These are phyloP conservation scores for Lichtheimia corymbifera DNA, from an alignment of 371 early-diverging fungal genomes.

Conservation along the genomic window DNA sequence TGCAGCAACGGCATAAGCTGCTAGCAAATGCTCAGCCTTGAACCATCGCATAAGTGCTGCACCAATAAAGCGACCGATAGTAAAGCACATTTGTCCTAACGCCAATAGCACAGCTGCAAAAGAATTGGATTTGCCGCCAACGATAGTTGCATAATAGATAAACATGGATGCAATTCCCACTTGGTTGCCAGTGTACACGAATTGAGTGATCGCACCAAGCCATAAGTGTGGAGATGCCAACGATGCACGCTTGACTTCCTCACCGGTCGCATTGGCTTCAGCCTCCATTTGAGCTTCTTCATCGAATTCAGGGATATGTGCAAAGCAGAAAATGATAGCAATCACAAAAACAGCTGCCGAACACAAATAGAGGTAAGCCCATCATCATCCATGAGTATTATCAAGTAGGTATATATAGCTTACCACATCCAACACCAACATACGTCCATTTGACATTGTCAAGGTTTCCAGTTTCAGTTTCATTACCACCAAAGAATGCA, in stretches of 20 bases:
- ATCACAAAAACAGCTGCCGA: conserved; percentile 35
- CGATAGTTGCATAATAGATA: conserved; percentile 38
- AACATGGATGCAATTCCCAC: conserved; percentile 48
- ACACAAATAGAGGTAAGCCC: neutral
- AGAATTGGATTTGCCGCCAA: conserved; percentile 33
- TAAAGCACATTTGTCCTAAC: conserved; percentile 42
- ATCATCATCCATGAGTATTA: neutral
- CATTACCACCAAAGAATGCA: conserved; percentile 46
- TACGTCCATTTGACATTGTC: conserved; percentile 53
- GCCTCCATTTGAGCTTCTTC: conserved; percentile 34
- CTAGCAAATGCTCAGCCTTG: conserved; percentile 34
- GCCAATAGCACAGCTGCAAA: conserved; percentile 32
- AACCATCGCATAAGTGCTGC: conserved; percentile 34
- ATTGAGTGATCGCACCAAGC: conserved; percentile 40
- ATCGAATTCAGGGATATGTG: conserved; percentile 44
- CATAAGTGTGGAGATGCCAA: conserved; percentile 40
- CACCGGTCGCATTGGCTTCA: conserved; percentile 22
- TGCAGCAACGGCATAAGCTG: conserved; percentile 28
- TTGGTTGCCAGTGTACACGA: conserved; percentile 49
- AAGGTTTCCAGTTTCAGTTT: conserved; percentile 14
- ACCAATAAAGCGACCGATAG: conserved; percentile 47
- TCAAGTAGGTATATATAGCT: neutral
- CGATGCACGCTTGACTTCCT: conserved; percentile 24
- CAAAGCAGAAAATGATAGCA: conserved; percentile 42
- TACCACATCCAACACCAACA: conserved; percentile 48